Conservation (phyloP, 1,284 basidiomycete species). For the Ustilago cynodontis region DNA sequence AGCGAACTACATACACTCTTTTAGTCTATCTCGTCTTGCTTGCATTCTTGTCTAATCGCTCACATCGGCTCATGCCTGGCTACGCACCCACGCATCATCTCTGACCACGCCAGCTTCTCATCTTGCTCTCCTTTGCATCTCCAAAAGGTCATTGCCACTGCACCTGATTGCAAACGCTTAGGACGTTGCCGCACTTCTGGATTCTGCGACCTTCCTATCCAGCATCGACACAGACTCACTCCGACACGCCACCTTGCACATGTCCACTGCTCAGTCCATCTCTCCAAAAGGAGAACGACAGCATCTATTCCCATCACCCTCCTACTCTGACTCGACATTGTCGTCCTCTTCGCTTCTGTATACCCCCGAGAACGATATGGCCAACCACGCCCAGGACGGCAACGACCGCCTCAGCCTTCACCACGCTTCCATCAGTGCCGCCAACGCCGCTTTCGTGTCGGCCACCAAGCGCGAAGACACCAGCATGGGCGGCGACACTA, state of each 20-base stretch:
- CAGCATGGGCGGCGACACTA: constrained; percentile 6
- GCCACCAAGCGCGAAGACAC: constrained; percentile 32
- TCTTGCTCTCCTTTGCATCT: constrained; percentile 3
- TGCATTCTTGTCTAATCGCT: constrained; percentile 18
- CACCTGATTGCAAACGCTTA: not conserved
- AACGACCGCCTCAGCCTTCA: constrained; percentile 34
- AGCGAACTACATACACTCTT: constrained; percentile 6
- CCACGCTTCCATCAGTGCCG: constrained; percentile 42
- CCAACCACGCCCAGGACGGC: constrained; percentile 14
- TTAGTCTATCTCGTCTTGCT: constrained; percentile 3
- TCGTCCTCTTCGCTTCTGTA: constrained; percentile 51
- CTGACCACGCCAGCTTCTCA: constrained; percentile 8
- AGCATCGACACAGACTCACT: not conserved
- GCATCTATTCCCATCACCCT: constrained; percentile 51
- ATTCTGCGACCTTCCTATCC: constrained; percentile 4
- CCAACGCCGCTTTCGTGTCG: constrained; percentile 52
- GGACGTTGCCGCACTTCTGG: constrained; percentile 10
- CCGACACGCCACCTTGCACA: constrained; percentile 19
- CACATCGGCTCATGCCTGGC: not conserved
- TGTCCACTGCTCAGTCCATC: constrained; percentile 41
- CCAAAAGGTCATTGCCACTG: not conserved
- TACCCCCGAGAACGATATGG: constrained; percentile 51
- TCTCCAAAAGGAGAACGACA: constrained; percentile 45
- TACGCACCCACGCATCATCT: not conserved
- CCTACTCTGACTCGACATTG: constrained; percentile 49